Evolutionary conservation across 192 early-diverging fungal genomes (phyloP).

Genomic region (Gonapodya prolifera): DNA sequence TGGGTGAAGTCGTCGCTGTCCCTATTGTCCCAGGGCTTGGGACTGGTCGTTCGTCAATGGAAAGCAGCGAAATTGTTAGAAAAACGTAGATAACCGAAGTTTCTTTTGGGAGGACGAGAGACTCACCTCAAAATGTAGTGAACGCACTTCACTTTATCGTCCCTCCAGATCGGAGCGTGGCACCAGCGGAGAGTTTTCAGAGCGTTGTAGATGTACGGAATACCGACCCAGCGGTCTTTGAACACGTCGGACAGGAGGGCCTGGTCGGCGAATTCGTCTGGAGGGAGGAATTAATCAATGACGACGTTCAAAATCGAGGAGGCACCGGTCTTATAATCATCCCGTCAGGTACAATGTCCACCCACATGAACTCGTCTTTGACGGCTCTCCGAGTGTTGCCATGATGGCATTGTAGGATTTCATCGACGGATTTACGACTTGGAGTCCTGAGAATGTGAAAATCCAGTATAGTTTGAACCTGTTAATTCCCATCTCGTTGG

Average conservation of each 20-base stretch:
- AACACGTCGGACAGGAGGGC: constrained; percentile 35
- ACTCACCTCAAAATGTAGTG: constrained; percentile 40
- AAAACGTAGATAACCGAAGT: too few relatives aligned
- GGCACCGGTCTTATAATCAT: constrained; percentile 22
- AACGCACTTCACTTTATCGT: constrained; percentile 17
- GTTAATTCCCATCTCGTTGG: too few relatives aligned
- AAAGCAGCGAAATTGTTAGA: too few relatives aligned
- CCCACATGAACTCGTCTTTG: not conserved
- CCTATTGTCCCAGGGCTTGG: too few relatives aligned
- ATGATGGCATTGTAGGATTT: constrained; percentile 16
- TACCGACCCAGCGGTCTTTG: constrained; percentile 18
- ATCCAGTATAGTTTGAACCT: too few relatives aligned
- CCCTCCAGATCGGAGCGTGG: constrained; percentile 26
- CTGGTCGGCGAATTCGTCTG: constrained; percentile 32
- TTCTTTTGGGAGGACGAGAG: too few relatives aligned
- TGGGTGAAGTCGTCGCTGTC: too few relatives aligned
- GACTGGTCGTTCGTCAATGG: too few relatives aligned
- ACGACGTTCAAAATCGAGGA: constrained; percentile 14
- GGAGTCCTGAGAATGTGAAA: constrained; percentile 18
- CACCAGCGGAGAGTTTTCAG: constrained; percentile 23
- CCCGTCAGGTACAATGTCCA: constrained; percentile 33
- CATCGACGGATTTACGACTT: constrained; percentile 19
- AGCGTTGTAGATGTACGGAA: constrained; percentile 37
- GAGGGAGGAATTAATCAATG: constrained; percentile 5
- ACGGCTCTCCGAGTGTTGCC: constrained; percentile 1